These are phyloP conservation scores for Candida maris DNA, from an alignment of 805 yeast genomes.

Conservation along the genomic window DNA sequence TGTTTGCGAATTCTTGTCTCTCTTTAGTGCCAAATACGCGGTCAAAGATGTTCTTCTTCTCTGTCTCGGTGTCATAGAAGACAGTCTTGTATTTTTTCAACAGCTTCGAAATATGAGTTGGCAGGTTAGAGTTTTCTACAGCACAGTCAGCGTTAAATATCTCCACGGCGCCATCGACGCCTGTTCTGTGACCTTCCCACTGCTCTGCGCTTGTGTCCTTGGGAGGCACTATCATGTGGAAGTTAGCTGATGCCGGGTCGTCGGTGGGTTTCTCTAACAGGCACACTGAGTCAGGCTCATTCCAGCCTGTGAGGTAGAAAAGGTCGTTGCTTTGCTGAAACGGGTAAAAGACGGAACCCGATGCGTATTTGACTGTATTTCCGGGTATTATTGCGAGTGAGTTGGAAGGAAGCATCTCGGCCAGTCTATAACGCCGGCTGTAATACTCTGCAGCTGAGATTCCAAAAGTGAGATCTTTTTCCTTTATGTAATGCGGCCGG, in stretches of 20 bases:
- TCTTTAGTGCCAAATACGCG: constrained; percentile 18
- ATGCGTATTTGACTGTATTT: constrained; percentile 65
- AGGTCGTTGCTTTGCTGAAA: constrained; percentile 92
- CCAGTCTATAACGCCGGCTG: constrained; percentile 60
- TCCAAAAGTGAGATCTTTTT: constrained; percentile 86
- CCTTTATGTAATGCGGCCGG: constrained; percentile 65
- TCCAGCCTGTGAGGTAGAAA: constrained; percentile 86
- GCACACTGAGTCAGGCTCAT: constrained; percentile 79
- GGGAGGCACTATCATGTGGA: constrained; percentile 84
- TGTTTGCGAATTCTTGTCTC: constrained; percentile 9
- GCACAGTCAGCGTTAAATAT: constrained; percentile 85
- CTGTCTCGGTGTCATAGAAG: constrained; percentile 45
- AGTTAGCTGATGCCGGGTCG: constrained; percentile 48
- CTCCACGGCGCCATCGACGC: constrained; percentile 75
- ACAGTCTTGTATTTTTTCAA: constrained; percentile 47
- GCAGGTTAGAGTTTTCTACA: constrained; percentile 44
- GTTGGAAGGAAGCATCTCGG: constrained; percentile 52
- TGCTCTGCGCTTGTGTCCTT: constrained; percentile 73
- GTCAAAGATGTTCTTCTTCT: constrained; percentile 15
- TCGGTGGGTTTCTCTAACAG: constrained; percentile 59
- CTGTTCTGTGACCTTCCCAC: constrained; percentile 96
- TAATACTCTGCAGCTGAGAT: constrained; percentile 81
- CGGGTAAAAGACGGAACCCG: constrained; percentile 87
- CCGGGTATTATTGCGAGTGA: constrained; percentile 78
- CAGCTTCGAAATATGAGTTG: constrained; percentile 42